Evolutionary conservation across 305 asterid species (phyloP), one percentile per base, ranked within the genome.

Genomic region (Rubia tinctorum): DNA sequence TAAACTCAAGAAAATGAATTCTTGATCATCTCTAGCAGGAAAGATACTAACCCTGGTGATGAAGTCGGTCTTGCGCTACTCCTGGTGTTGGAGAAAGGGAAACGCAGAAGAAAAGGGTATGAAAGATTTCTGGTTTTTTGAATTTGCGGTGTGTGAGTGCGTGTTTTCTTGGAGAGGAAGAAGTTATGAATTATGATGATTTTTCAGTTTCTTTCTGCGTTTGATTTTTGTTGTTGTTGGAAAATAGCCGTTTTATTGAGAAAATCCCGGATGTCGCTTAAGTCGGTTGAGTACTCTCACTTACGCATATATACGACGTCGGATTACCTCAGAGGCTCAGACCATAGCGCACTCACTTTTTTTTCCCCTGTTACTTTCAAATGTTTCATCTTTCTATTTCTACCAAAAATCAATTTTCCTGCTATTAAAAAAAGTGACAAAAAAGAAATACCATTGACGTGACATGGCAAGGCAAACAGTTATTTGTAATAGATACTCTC

Each of bases 211-310:
- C 55, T 71, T 75, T 61, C 20, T 45, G 60, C n/a, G 47, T 78
- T 78, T 68, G 75, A 73, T 12, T 0, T 22, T 59, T 34, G 2
- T 10, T 15, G 44, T 73, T 8, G 49, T 55, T 58, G 18, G 22
- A 23, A 39, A 60, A 45, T 72, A 72, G 81, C 77, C 81, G 77
- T 78, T 78, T 40, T 67, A 61, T 61, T 45, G 56, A 66, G 51
- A 0, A 66, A 66, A 66, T 20, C 56, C 62, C 61, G 42, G 30
- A 43, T 77, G 37, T 72, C 76, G 69, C 65, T 60, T 59, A 3
- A 45, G 43, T 44, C 65, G 20, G 78, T 59, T 68, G 17, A 65
- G 45, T 10, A 37, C 37, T 11, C 39, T 34, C 39, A 27, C 30
- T 34, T 18, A 34, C 71, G 12, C 14, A 6, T 6, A 14, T 5